Base-by-base conservation (phyloP, 1,139 yeast genomes). In the Saccharomyces hybrid region DNA sequence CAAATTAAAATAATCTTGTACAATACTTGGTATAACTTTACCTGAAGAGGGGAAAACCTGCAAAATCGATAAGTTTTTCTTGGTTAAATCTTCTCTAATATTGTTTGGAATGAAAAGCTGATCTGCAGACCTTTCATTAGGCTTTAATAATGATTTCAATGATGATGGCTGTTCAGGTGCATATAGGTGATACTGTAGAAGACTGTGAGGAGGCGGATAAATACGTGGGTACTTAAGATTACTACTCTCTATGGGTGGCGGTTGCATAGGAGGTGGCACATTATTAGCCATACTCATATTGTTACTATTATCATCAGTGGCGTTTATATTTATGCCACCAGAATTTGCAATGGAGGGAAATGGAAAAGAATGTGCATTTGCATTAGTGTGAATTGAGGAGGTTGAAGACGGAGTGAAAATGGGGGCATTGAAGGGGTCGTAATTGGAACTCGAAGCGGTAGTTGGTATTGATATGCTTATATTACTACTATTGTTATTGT, bases 91-190 rank as follows among this genome's bases (percentile, higher is more conserved):
- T 64, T 88, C 93, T 60, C 98, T 78, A 52, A 91, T 67, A 49
- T 85, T 80, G 61, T 82, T 82, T 3, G 90, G 82, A 16, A 91
- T 80, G 67, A 90, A 91, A 68, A 91, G 76, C 57, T 79, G 80
- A 56, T 80, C 81, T 4, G 85, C 81, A 46, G 81, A 81, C 50
- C 89, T 79, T 70, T 89, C 91, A 67, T 89, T 82, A 1, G 87
- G 81, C 47, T 80, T 78, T 57, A 85, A 72, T 4, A 84, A 83
- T 8, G 80, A 71, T 20, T 78, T 75, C 56, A 82, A 71, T 59
- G 87, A 82, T 28, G 91, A 91, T 4, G 95, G 95, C 3, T 96
- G 88, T 20, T 82, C 80, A 1, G 98, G 97, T 0, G 97, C 95
- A 70, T 91, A 91, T 50, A 90, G 72, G 70, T 91, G 96, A 66